Percentiles rank a stretch among this genome's conserved stretches.
Evolutionary conservation across 2,329 filamentous ascomycete species (phyloP).

Genomic region (Colletotrichum brevisporum): DNA sequence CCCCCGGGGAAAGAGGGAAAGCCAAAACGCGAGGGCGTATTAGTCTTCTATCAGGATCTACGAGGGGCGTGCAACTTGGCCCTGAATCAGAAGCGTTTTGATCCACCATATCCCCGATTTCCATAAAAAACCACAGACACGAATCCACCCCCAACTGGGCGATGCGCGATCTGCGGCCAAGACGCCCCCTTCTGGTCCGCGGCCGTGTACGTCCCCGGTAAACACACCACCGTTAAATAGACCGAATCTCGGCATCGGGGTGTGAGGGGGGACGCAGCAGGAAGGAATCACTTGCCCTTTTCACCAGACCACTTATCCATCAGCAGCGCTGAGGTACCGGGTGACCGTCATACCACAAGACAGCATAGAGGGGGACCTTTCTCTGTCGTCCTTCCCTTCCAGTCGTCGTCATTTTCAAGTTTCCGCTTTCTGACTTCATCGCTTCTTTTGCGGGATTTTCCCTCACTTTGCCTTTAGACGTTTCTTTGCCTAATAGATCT

Average conservation of each 20-base stretch:
- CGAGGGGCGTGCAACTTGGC: slow-evolving; percentile 17
- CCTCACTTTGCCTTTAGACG: slow-evolving; percentile 8
- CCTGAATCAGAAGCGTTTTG: slow-evolving; percentile 33
- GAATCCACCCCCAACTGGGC: background rate
- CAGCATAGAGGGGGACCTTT: background rate
- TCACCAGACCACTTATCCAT: slow-evolving; percentile 34
- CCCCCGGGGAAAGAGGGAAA: background rate
- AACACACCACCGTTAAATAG: slow-evolving; percentile 36
- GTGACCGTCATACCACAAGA: slow-evolving; percentile 36
- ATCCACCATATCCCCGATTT: slow-evolving; percentile 5
- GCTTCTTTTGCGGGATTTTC: slow-evolving; percentile 14
- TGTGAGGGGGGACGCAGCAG: no score
- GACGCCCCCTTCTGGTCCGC: slow-evolving; percentile 11
- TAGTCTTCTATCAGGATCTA: slow-evolving; percentile 22
- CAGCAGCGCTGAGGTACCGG: slow-evolving; percentile 36
- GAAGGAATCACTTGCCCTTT: slow-evolving; percentile 17
- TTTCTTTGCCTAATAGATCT: no score
- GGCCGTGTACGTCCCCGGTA: slow-evolving; percentile 26
- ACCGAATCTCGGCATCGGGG: slow-evolving; percentile 26
- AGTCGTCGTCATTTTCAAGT: slow-evolving; percentile 27
- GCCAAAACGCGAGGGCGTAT: background rate
- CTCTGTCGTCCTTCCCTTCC: background rate
- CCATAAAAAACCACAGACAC: background rate
- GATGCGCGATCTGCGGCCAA: slow-evolving; percentile 32
- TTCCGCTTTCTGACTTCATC: slow-evolving; percentile 19